phyloP scores from a whole-genome alignment of 2,329 filamentous ascomycete genomes.

The Botrytis sinoallii region DNA sequence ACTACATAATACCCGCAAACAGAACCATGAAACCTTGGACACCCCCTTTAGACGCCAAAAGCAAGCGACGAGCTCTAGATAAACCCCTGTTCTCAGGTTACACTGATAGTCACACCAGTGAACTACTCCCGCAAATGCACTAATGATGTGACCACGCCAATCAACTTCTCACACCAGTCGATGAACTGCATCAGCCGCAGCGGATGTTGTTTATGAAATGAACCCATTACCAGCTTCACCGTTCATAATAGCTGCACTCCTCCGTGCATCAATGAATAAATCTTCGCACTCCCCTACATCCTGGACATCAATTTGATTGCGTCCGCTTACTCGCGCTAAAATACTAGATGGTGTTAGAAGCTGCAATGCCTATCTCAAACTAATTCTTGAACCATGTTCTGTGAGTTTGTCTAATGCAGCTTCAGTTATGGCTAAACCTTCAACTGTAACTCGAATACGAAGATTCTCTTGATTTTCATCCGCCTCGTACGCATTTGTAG shows the following conservation, averaged over 20 bases:
- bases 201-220: conserved; percentile 34
- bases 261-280: conserved; percentile 76
- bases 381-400: conserved; percentile 82
- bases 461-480: conserved; percentile 94
- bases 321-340: conserved; percentile 79
- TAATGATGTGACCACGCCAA: not conserved
- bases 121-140: not conserved
- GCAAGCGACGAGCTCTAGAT: conserved; percentile 21
- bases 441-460: conserved; percentile 75
- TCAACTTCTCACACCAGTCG: not conserved
- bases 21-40: conserved; percentile 6
- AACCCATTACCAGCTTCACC: conserved; percentile 62
- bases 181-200: conserved; percentile 14
- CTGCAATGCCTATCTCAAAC: conserved; percentile 89
- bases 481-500: conserved; percentile 82
- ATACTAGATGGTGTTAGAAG: conserved; percentile 68
- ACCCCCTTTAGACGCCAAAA: conserved; percentile 21
- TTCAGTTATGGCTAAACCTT: conserved; percentile 75
- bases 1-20: conserved; percentile 22
- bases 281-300: conserved; percentile 81
- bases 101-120: not conserved
- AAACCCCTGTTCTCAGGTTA: conserved; percentile 16
- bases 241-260: conserved; percentile 68
- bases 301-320: conserved; percentile 70
- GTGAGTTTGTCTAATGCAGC: conserved; percentile 84